These are phyloP conservation scores for Pseudogymnoascus sp. DNA, from an alignment of 2,329 filamentous ascomycete species.

Conservation along the genomic window DNA sequence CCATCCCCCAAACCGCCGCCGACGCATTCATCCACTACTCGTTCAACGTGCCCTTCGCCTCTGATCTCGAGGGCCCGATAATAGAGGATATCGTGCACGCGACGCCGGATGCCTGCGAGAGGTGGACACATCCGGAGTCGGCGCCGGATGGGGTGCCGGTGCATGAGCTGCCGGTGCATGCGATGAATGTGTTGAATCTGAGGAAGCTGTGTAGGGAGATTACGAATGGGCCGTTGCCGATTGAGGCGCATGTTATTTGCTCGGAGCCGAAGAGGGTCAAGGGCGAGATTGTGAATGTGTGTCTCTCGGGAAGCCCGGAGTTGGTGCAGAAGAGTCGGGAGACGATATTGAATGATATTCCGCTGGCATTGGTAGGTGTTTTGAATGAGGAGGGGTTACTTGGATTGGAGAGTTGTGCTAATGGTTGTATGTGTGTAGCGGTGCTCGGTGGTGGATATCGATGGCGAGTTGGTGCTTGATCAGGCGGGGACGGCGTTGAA, in stretches of 20 bases:
- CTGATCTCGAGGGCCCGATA: conserved; percentile 84
- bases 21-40: conserved; percentile 82
- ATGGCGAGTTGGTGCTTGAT: conserved; percentile 84
- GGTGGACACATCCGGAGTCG: conserved; percentile 90
- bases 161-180: conserved; percentile 87
- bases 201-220: conserved; percentile 76
- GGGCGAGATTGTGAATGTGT: conserved; percentile 76
- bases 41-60: conserved; percentile 96
- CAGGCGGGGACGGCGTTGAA: conserved; percentile 59
- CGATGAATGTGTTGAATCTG: conserved; percentile 75
- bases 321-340: conserved; percentile 84
- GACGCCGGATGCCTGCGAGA: conserved; percentile 76
- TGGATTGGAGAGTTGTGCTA: too few relatives aligned
- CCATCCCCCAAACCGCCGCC: conserved; percentile 62
- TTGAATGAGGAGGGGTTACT: too few relatives aligned
- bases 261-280: conserved; percentile 68
- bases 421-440: too few relatives aligned
- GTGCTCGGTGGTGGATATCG: conserved; percentile 88
- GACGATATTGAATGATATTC: conserved; percentile 84
- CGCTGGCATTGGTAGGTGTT: conserved; percentile 90
- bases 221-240: conserved; percentile 61
- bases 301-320: conserved; percentile 81
- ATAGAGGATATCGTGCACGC: conserved; percentile 93
- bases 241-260: conserved; percentile 78
- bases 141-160: conserved; percentile 78